Evolutionary conservation across 2,329 filamentous ascomycete genomes (phyloP).

Genomic region (Aspergillus felis): DNA sequence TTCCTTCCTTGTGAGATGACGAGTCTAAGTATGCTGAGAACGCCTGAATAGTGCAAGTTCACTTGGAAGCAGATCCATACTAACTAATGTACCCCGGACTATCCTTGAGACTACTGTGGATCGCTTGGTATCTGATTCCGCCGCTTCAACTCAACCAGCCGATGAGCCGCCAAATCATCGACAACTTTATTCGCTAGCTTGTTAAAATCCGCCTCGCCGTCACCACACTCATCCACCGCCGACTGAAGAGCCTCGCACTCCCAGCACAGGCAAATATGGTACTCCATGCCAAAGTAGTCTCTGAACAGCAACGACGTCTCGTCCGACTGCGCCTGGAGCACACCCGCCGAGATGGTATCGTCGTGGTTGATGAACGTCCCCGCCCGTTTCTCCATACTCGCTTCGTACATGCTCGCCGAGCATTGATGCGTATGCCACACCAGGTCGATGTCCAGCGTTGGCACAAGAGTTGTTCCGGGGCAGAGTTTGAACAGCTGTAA

Average conservation of each 20-base stretch:
- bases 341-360: slow-evolving; percentile 67
- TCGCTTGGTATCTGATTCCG: background rate
- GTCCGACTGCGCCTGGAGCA: slow-evolving; percentile 59
- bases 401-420: slow-evolving; percentile 34
- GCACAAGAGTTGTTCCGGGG: slow-evolving; percentile 28
- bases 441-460: slow-evolving; percentile 33
- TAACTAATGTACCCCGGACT: no score
- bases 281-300: slow-evolving; percentile 56
- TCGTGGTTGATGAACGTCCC: slow-evolving; percentile 68
- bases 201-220: background rate
- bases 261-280: slow-evolving; percentile 72
- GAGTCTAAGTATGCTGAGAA: no score
- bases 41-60: no score
- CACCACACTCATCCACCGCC: background rate
- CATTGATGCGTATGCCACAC: slow-evolving; percentile 34
- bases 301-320: slow-evolving; percentile 7
- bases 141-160: background rate
- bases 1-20: no score
- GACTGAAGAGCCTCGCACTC: slow-evolving; percentile 64
- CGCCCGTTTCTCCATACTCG: slow-evolving; percentile 29
- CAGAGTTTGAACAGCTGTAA: slow-evolving; percentile 36
- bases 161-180: background rate
- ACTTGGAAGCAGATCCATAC: no score
- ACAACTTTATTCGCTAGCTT: background rate
- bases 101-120: no score